A percentile compares a stretch with the other conserved stretches of the same genome.
Conservation (phyloP, 2,329 filamentous ascomycete genomes). For the Coccinonectria pachysandricola region DNA sequence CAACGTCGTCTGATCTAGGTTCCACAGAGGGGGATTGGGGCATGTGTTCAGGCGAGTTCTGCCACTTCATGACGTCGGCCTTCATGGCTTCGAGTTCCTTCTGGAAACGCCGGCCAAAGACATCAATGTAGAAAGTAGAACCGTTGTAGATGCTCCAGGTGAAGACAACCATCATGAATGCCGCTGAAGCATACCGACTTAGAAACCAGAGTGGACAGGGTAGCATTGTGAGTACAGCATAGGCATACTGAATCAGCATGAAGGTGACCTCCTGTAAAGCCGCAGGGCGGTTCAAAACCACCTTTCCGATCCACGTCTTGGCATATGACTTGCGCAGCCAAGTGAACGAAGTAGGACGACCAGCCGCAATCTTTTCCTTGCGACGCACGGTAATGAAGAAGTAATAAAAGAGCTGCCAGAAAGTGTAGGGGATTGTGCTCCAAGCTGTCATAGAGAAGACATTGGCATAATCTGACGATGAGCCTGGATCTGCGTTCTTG, state of each 20-base stretch:
- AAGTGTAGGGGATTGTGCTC: slow-evolving; percentile 83
- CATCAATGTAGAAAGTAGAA: slow-evolving; percentile 94
- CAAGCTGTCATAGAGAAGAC: slow-evolving; percentile 81
- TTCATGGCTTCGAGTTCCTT: slow-evolving; percentile 87
- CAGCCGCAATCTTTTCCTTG: slow-evolving; percentile 91
- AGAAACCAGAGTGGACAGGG: slow-evolving; percentile 94
- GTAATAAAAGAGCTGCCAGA: slow-evolving; percentile 92
- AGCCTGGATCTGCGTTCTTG: slow-evolving; percentile 57
- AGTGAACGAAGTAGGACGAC: slow-evolving; percentile 91
- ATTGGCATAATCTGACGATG: slow-evolving; percentile 66
- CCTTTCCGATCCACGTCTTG: slow-evolving; percentile 76
- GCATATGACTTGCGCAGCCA: slow-evolving; percentile 91
- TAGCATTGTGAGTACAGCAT: slow-evolving; percentile 86
- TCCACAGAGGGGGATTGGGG: slow-evolving; percentile 25
- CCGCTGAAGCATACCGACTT: slow-evolving; percentile 67
- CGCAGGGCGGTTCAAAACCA: slow-evolving; percentile 70
- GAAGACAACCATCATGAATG: slow-evolving; percentile 76
- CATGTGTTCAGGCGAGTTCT: slow-evolving; percentile 45
- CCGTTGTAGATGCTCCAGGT: slow-evolving; percentile 94
- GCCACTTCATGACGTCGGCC: slow-evolving; percentile 83
- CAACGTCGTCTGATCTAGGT: slow-evolving; percentile 18
- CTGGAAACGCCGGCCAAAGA: slow-evolving; percentile 94
- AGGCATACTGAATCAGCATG: slow-evolving; percentile 91
- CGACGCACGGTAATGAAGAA: slow-evolving; percentile 90
- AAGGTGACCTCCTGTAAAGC: slow-evolving; percentile 77